A percentile compares a stretch with the other conserved stretches of the same genome.
Evolutionary conservation across 2,329 filamentous ascomycete species (phyloP).

Genomic region (Myriosclerotinia duriaeana): DNA sequence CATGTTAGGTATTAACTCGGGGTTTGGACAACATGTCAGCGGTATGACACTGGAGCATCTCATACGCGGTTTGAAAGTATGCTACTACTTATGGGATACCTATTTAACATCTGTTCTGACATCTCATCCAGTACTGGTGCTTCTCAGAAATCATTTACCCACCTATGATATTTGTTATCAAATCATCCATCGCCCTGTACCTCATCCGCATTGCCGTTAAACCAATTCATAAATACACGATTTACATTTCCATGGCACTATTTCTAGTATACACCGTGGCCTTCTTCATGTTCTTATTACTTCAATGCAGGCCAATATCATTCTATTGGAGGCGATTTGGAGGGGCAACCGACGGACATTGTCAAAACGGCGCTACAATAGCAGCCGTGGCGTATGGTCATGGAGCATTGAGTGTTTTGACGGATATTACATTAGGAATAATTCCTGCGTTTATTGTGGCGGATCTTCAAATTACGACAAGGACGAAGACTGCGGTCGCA

Average conservation of each 20-base stretch:
- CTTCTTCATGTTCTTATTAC: conserved; percentile 13
- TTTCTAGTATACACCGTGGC: conserved; percentile 40
- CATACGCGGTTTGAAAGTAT: conserved; percentile 29
- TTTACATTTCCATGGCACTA: conserved; percentile 8
- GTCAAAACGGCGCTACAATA: conserved; percentile 36
- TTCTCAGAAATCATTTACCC: conserved; percentile 43
- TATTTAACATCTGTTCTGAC: conserved; percentile 1
- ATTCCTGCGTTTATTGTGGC: conserved; percentile 46
- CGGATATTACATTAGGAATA: conserved; percentile 44
- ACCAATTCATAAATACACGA: conserved; percentile 5
- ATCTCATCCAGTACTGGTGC: conserved; percentile 32
- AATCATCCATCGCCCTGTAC: conserved; percentile 20
- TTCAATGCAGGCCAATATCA: conserved; percentile 35
- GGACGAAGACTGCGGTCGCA: conserved; percentile 43
- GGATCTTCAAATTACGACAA: conserved; percentile 43
- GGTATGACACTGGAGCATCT: conserved; percentile 23
- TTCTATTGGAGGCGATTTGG: conserved; percentile 43
- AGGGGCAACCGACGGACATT: conserved; percentile 35
- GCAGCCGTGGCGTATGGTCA: conserved; percentile 42
- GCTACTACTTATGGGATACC: background rate
- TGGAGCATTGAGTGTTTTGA: conserved; percentile 42
- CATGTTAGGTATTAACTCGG: conserved; percentile 29
- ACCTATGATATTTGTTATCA: conserved; percentile 43
- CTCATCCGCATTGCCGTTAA: conserved; percentile 22
- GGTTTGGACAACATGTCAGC: conserved; percentile 31